Evolutionary conservation across 2,329 filamentous ascomycete species (phyloP).

Genomic region (Colletotrichum acutatum): DNA sequence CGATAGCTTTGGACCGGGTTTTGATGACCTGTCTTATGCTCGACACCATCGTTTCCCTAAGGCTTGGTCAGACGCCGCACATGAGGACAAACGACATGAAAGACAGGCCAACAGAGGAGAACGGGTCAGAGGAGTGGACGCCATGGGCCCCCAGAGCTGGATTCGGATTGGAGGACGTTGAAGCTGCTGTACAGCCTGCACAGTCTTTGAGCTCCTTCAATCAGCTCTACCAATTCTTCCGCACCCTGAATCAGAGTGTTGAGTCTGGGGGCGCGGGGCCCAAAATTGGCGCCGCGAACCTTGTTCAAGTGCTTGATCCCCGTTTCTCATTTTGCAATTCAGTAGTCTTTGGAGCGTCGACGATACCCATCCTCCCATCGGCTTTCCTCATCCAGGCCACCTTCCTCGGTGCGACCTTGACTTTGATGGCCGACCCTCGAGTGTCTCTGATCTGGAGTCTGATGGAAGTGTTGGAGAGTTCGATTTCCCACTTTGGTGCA

Average conservation of each 20-base stretch:
- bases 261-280: slow-evolving; percentile 37
- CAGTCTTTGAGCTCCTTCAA: slow-evolving; percentile 55
- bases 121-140: slow-evolving; percentile 80
- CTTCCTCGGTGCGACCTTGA: slow-evolving; percentile 50
- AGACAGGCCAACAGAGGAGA: slow-evolving; percentile 65
- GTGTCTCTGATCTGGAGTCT: slow-evolving; percentile 50
- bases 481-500: slow-evolving; percentile 44
- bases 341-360: slow-evolving; percentile 47
- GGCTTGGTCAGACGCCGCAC: slow-evolving; percentile 61
- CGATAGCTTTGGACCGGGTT: slow-evolving; percentile 36
- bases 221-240: slow-evolving; percentile 53
- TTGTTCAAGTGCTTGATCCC: slow-evolving; percentile 47
- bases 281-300: slow-evolving; percentile 40
- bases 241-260: slow-evolving; percentile 43
- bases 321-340: slow-evolving; percentile 53
- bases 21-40: slow-evolving; percentile 70
- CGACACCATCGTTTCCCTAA: slow-evolving; percentile 66
- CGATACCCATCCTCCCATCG: slow-evolving; percentile 46
- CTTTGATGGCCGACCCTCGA: slow-evolving; percentile 45
- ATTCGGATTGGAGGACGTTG: slow-evolving; percentile 42
- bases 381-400: slow-evolving; percentile 50
- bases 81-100: slow-evolving; percentile 60
- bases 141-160: slow-evolving; percentile 69
- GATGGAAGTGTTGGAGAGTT: slow-evolving; percentile 47
- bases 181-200: slow-evolving; percentile 39